phyloP scores from a whole-genome alignment of 768 basidiomycete genomes.

The Boletellus ananas region DNA sequence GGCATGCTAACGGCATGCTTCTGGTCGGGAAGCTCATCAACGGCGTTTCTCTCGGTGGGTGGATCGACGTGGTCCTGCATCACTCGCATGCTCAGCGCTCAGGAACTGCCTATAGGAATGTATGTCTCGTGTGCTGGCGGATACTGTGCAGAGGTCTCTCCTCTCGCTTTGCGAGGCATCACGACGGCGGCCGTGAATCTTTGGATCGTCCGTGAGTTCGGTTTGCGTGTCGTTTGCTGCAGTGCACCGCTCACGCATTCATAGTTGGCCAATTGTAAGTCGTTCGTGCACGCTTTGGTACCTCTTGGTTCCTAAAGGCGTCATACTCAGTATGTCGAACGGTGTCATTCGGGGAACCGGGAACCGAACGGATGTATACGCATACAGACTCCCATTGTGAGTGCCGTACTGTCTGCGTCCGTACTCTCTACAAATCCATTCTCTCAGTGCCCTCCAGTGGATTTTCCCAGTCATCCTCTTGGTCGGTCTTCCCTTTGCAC shows the following conservation, averaged over 20 bases:
- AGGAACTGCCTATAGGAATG: constrained; percentile 21
- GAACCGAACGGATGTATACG: constrained; percentile 17
- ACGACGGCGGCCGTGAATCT: constrained; percentile 25
- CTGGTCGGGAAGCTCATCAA: constrained; percentile 25
- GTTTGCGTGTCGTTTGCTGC: not conserved
- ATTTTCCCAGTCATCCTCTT: constrained; percentile 32
- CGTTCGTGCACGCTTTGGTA: too few species aligned
- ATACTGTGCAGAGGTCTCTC: constrained; percentile 28
- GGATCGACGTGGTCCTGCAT: not conserved
- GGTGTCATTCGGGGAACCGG: constrained; percentile 25
- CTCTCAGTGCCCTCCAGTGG: constrained; percentile 28
- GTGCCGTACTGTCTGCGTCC: not conserved
- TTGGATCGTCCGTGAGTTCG: constrained; percentile 24
- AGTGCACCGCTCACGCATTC: not conserved
- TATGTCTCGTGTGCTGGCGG: constrained; percentile 22
- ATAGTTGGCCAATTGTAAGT: constrained; percentile 25
- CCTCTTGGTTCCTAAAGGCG: not conserved
- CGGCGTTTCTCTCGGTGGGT: constrained; percentile 24
- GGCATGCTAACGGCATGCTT: constrained; percentile 21
- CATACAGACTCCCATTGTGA: constrained; percentile 28
- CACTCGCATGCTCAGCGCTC: not conserved
- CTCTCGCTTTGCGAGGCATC: constrained; percentile 24
- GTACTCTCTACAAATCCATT: not conserved
- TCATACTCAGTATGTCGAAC: constrained; percentile 18
- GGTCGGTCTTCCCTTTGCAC: constrained; percentile 29